Evolutionary conservation across 1,139 yeast species (phyloP), one percentile per base, ranked within the genome.

Genomic region (Candida glucosophila): DNA sequence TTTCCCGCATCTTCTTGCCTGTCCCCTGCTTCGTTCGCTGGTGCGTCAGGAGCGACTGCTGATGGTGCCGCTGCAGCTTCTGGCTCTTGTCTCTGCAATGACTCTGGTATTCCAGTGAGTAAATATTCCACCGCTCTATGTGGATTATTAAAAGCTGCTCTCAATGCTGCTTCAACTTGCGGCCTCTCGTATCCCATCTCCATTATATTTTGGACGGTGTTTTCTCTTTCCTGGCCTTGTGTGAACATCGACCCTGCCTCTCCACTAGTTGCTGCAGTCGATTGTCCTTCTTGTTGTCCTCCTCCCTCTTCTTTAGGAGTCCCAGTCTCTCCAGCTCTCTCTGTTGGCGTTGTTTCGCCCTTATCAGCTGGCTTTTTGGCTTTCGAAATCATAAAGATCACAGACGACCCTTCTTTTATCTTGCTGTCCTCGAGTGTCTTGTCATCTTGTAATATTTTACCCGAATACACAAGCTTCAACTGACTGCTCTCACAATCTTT

Each of bases 71-170:
- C 39, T 22, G 44, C 46, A 11, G 43, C 33, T n/a, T 24, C 29
- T 4, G 29, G 26, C 27, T 43, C 42, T 20, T 51, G 52, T 10
- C 49, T 47, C 43, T 59, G 67, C 36, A 67, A 57, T 26, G 67
- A 54, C 40, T 80, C 90, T 19, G 97, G 97, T 28, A 90, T 75
- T 4, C 97, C 97, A 22, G 88, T 83, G 41, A 90, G 60, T 31
- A 90, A 66, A 51, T 90, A 88, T 50, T 92, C 98, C 5, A 88
- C 97, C 0, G 99, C 99, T 45, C 98, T 77, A 48, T 90, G 97
- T 14, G 99, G 98, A 55, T 90, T 88, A 56, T 90, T 90, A 58
- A 77, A 90, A 1, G 98, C 97, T 11, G 96, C 95, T 44, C 94
- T 74, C 50, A 90, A 65, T 0, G 99, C 98, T 22, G 75, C 71